phyloP scores from a whole-genome alignment of 1,139 yeast species.

The Suhomyces atakaporum region DNA sequence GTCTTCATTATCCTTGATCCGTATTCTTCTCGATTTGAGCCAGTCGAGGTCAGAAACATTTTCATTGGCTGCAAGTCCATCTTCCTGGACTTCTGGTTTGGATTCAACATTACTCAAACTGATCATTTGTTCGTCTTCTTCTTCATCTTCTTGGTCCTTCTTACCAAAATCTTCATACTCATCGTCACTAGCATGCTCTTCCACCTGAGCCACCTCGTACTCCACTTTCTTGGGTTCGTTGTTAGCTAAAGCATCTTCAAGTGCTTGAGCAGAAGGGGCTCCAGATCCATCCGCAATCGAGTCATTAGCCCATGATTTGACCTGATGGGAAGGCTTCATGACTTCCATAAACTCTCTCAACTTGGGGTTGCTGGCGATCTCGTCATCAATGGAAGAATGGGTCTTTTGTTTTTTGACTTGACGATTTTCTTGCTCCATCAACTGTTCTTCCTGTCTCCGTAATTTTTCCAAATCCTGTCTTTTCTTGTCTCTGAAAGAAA shows the following conservation, averaged over 20 bases:
- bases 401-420: slow-evolving; percentile 25
- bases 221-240: slow-evolving; percentile 19
- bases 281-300: slow-evolving; percentile 56
- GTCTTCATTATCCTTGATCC: slow-evolving; percentile 49
- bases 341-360: slow-evolving; percentile 80
- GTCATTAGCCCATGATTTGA: slow-evolving; percentile 77
- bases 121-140: slow-evolving; percentile 26
- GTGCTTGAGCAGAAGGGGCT: slow-evolving; percentile 47
- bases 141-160: slow-evolving; percentile 21
- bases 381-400: slow-evolving; percentile 50
- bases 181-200: slow-evolving; percentile 61
- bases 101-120: slow-evolving; percentile 18
- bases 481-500: slow-evolving; percentile 65
- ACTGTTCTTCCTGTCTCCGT: slow-evolving; percentile 55
- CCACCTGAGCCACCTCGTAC: slow-evolving; percentile 31
- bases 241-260: slow-evolving; percentile 41
- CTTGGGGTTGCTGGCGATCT: slow-evolving; percentile 64
- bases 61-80: slow-evolving; percentile 48
- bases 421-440: slow-evolving; percentile 47
- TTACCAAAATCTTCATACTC: slow-evolving; percentile 60
- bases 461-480: slow-evolving; percentile 56
- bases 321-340: slow-evolving; percentile 71
- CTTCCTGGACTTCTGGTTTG: slow-evolving; percentile 21
- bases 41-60: slow-evolving; percentile 81
- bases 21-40: slow-evolving; percentile 75